Base-by-base conservation (phyloP, 2,329 filamentous ascomycete species). In the Xylaria polymorpha region DNA sequence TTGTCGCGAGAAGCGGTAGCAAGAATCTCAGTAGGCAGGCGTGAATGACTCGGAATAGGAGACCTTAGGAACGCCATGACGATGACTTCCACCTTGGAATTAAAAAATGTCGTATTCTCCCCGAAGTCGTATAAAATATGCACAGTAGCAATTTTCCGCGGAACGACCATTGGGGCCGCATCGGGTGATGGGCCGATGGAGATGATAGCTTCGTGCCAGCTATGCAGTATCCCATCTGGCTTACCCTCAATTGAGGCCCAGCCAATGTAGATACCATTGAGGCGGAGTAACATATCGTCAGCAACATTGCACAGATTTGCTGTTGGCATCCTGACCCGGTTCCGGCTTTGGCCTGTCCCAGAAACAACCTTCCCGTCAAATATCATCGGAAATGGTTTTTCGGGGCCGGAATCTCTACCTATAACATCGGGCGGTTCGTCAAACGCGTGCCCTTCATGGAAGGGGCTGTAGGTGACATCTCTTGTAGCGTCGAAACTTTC, bases 191-290 rank as follows among this genome's bases (percentile, higher is more conserved):
- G 86, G 0, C 84, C 84, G 20, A 90, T 82, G 0, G 85, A 86
- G 57, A 92, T 83, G 12, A 92, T 80, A 3, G 85, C 83, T 72
- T 89, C 85, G 69, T 86, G 82, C 90, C 90, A 92, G 39, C 83
- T 81, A 3, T 77, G 68, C 77, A 1, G 81, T 60, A 3, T 77
- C 76, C 3, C 81, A 80, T 2, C 75, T 70, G 0, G 74, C 75
- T 25, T 80, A 0, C 77, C 76, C 1, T 83, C 70, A 1, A 88
- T 73, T 0, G 84, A 79, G 0, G 85, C 86, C 90, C 90, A 92
- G 3, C 88, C 90, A 46, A 90, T 88, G 74, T 90, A 92, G 7
- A 90, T 84, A 0, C 90, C 91, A 14, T 82, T 80, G 59, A 92
- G 81, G 3, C 86, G 84, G 70, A 86, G 79, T 25, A 83, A 80